These are phyloP conservation scores for Suaeda aralocaspica DNA, from an alignment of 148 eudicot species.

Conservation along the genomic window DNA sequence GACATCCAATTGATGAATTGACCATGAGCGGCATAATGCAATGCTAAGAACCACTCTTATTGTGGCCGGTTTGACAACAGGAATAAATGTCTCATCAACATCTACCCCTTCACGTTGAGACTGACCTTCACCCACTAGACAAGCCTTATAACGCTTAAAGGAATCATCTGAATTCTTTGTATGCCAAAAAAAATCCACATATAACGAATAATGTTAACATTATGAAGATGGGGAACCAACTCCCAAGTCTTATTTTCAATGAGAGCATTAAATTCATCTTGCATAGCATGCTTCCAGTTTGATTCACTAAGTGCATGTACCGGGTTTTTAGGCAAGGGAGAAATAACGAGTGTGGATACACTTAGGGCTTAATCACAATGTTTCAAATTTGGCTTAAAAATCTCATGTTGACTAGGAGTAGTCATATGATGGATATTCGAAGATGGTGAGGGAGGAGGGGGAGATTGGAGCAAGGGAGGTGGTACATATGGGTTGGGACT, in stretches of 20 bases:
- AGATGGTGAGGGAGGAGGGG: neutral
- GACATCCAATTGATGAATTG: too few relatives aligned
- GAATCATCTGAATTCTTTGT: neutral
- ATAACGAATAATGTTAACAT: neutral
- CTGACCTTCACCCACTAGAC: too few relatives aligned
- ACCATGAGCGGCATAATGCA: too few relatives aligned
- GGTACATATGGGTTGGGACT: neutral
- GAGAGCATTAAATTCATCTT: neutral
- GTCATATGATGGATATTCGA: neutral
- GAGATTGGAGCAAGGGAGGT: neutral
- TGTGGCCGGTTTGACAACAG: too few relatives aligned
- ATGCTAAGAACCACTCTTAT: too few relatives aligned
- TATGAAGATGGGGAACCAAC: neutral
- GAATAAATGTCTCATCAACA: too few relatives aligned
- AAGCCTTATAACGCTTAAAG: too few relatives aligned
- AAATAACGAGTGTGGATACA: neutral
- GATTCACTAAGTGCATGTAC: neutral
- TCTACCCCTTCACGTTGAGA: too few relatives aligned
- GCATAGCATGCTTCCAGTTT: neutral
- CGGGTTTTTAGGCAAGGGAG: neutral
- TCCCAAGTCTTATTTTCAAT: neutral
- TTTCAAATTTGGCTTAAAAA: neutral
- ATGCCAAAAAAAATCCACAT: neutral
- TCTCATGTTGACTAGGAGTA: neutral
- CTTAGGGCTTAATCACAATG: neutral